Percentiles rank a stretch among this genome's conserved stretches.
Evolutionary conservation across 345 rosid species (phyloP).

Genomic region (Streptanthus diversifolius): DNA sequence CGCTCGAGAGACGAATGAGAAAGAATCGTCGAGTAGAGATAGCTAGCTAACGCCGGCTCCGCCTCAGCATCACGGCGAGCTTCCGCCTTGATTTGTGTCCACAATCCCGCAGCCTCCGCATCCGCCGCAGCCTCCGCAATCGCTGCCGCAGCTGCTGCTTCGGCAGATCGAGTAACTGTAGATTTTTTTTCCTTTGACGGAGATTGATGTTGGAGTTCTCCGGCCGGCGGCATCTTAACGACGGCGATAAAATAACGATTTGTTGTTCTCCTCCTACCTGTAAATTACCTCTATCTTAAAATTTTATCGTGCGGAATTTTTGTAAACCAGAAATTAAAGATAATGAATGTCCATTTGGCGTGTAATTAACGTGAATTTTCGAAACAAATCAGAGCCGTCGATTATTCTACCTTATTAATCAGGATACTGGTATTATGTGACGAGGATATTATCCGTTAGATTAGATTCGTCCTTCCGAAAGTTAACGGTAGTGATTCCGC

Average conservation of each 20-base stretch:
- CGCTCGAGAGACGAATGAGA: conserved; percentile 88
- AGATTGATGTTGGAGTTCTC: conserved; percentile 44
- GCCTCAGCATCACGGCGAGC: conserved; percentile 88
- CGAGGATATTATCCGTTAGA: neutral
- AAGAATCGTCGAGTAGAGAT: conserved; percentile 89
- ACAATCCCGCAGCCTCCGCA: conserved; percentile 65
- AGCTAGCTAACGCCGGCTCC: conserved; percentile 95
- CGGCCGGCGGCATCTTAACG: conserved; percentile 54
- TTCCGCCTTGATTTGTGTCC: conserved; percentile 90
- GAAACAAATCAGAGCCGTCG: conserved; percentile 1
- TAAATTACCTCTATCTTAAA: neutral
- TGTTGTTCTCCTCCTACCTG: neutral
- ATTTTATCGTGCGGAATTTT: neutral
- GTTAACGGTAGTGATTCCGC: conserved; percentile 1
- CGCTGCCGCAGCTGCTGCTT: conserved; percentile 9
- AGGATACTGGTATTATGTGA: neutral
- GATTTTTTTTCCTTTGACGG: conserved; percentile 17
- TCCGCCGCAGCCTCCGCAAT: conserved; percentile 26
- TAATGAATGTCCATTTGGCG: conserved; percentile 14
- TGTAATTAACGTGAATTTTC: neutral
- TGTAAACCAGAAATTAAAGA: neutral
- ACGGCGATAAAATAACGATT: conserved; percentile 14
- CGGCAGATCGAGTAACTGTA: conserved; percentile 16
- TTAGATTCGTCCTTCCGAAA: neutral
- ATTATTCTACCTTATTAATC: neutral